Percentiles rank a stretch among this genome's conserved stretches.
Evolutionary conservation across 441 rosid genomes (phyloP).

Genomic region (Hura crepitans): DNA sequence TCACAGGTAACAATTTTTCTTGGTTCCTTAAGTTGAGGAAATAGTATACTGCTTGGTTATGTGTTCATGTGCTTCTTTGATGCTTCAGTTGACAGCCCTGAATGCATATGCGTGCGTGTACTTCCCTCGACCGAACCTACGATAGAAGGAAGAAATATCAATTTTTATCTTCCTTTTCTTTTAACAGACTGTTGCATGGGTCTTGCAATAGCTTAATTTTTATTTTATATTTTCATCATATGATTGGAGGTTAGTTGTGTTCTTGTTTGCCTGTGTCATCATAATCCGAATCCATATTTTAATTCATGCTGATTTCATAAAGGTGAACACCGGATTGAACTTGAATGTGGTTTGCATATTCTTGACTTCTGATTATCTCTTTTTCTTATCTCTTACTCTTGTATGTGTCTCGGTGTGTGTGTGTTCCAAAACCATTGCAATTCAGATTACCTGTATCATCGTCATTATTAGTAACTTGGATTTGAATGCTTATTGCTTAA

Average conservation of each 20-base stretch:
- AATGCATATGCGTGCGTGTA: background rate
- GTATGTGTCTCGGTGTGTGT: too few relatives aligned
- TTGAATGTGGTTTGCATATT: background rate
- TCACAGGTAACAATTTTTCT: conserved; percentile 31
- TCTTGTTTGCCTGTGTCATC: background rate
- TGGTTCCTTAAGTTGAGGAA: background rate
- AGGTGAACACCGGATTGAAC: background rate
- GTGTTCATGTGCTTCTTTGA: conserved; percentile 11
- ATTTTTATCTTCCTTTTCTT: background rate
- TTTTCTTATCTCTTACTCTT: background rate
- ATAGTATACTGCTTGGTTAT: background rate
- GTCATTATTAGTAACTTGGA: background rate
- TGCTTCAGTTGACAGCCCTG: background rate
- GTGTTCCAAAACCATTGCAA: background rate
- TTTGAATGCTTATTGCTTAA: too few relatives aligned
- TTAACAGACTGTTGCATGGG: background rate
- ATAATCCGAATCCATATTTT: background rate
- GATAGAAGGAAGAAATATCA: background rate
- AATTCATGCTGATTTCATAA: background rate
- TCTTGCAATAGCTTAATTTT: background rate
- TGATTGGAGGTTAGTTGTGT: background rate
- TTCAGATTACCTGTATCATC: background rate
- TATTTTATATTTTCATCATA: background rate
- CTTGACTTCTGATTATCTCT: background rate
- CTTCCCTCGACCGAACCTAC: background rate